Percentiles rank a stretch among this genome's conserved stretches.
These are phyloP conservation scores for Penicillium rolfsii DNA, from an alignment of 2,329 filamentous ascomycete genomes.

Conservation along the genomic window DNA sequence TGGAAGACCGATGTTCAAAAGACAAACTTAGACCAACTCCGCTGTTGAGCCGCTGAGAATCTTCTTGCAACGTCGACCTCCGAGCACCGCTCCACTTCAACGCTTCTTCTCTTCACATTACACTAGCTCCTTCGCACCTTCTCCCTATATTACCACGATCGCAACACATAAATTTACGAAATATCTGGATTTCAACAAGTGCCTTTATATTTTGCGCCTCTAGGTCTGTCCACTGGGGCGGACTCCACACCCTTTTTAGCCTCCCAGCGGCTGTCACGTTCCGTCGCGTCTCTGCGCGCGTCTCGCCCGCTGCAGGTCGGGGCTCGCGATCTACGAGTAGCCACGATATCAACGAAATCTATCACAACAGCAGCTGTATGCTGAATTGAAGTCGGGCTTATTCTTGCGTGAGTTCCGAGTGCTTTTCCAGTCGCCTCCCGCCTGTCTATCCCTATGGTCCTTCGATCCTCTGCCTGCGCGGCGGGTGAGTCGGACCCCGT, in stretches of 20 bases:
- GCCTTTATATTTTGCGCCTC: neutral
- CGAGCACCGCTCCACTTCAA: constrained; percentile 1
- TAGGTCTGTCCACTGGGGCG: neutral
- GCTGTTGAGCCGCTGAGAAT: neutral
- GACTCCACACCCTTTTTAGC: constrained; percentile 22
- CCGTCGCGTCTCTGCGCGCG: constrained; percentile 34
- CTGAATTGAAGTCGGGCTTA: neutral
- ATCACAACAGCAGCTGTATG: neutral
- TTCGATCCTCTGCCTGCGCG: neutral
- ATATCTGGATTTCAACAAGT: neutral
- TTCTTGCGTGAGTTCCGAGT: neutral
- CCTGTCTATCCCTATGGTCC: neutral
- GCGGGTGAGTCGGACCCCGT: neutral
- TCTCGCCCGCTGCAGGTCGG: constrained; percentile 16
- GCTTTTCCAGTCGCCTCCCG: neutral
- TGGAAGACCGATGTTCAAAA: neutral
- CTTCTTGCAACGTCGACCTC: constrained; percentile 2
- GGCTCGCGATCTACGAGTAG: constrained; percentile 22
- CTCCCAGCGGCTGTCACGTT: constrained; percentile 25
- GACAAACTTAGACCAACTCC: neutral
- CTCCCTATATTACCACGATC: neutral
- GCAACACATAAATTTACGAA: neutral
- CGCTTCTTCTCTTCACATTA: constrained; percentile 3
- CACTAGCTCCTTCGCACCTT: neutral
- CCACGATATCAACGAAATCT: neutral